Conservation (phyloP, 257 asterid species). For the Solanum peruvianum region DNA sequence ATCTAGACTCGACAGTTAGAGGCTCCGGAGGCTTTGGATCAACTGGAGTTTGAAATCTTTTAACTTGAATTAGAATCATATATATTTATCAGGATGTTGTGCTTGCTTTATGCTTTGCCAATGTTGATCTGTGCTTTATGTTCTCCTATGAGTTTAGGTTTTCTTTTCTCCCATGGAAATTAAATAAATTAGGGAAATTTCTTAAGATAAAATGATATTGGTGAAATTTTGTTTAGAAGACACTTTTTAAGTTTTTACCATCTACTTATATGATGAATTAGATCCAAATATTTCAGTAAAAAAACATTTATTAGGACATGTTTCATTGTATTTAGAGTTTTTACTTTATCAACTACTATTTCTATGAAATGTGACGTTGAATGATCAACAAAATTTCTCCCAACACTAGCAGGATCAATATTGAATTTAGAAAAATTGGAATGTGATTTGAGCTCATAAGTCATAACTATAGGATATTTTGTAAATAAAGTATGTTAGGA, state of each 20-base stretch:
- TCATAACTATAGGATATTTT: too few relatives aligned
- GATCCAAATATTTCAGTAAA: neutral
- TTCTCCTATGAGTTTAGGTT: neutral
- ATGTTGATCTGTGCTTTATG: too few relatives aligned
- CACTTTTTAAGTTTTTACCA: neutral
- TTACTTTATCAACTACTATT: neutral
- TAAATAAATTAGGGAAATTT: neutral
- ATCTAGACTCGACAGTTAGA: conserved; percentile 25
- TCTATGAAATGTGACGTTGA: neutral
- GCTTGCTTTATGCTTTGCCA: neutral
- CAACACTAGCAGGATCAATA: neutral
- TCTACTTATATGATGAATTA: neutral
- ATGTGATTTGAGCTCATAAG: too few relatives aligned
- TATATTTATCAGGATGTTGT: neutral
- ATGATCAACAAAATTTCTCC: neutral
- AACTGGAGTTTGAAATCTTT: conserved; percentile 18
- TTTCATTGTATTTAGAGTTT: neutral
- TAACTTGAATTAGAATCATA: neutral
- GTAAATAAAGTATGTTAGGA: neutral
- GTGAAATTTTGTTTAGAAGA: neutral
- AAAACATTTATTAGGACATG: too few relatives aligned
- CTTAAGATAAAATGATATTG: neutral
- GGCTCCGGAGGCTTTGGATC: conserved; percentile 35
- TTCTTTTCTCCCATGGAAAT: neutral
- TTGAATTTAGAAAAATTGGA: neutral